Evolutionary conservation across 2,329 filamentous ascomycete genomes (phyloP), one percentile per base, ranked within the genome.

Genomic region (Colletotrichum euphorbiae): DNA sequence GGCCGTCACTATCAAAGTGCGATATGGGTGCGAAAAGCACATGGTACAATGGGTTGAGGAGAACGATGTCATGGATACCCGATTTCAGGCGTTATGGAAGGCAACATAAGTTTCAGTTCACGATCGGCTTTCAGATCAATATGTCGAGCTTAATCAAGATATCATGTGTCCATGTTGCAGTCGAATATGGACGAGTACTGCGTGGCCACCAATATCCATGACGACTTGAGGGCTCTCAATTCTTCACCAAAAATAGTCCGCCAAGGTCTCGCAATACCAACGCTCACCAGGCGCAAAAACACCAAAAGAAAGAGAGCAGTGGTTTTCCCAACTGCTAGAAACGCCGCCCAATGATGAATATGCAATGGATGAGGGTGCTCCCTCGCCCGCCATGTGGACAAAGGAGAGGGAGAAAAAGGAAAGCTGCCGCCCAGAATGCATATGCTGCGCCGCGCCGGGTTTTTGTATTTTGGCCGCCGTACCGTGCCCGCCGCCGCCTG

Each of bases 281-380:
- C 60, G 60, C 60, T 67, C 45, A 46, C 21, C 51, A 52, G 52
- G 36, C 17, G 42, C 21, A 46, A 43, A 40, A 52, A 13, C 19
- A 40, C 11, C 0, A 45, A 61, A 48, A 28, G n/a, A 64, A 64
- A 12, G 28, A 9, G n/a, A 19, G 59, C 19, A n/a, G 31, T 36
- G 28, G 13, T 33, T 4, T 46, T 50, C 28, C n/a, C 46, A 40
- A 60, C 65, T 21, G 52, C 45, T 21, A 40, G 24, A 31, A 65
- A 68, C 65, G 45, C 61, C 65, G 61, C 65, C 65, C 65, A 65
- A 65, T 68, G 55, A 65, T 65, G 40, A 55, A 51, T 33, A 65
- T 54, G 65, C 52, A 38, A 59, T 54, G 61, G 61, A 46, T 42
- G 19, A 28, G 19, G 15, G 58, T 54, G 61, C 52, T 68, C 31